Conservation (phyloP, 352 stramenopile species). For the Globisporangium heterothallicum region DNA sequence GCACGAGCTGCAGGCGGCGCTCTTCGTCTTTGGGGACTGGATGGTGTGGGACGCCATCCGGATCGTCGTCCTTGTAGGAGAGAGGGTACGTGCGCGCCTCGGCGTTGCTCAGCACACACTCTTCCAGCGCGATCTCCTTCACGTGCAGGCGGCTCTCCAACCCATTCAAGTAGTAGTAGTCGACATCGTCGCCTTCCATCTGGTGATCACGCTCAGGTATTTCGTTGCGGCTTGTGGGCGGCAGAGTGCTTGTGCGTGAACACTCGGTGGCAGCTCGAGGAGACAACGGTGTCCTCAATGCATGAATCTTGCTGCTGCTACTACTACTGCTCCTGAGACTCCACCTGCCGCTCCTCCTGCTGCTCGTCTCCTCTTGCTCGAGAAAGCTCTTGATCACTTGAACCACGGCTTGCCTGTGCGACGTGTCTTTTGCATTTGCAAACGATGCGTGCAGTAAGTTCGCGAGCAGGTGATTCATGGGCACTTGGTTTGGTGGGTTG, state of each 20-base stretch:
- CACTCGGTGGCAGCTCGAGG: not conserved
- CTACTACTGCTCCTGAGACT: not conserved
- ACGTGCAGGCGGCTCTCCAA: slow-evolving; percentile 9
- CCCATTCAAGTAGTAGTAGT: slow-evolving; percentile 7
- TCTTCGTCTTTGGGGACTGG: slow-evolving; percentile 30
- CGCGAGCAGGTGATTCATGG: not conserved
- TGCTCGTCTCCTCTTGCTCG: slow-evolving; percentile 22
- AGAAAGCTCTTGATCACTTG: slow-evolving; percentile 47
- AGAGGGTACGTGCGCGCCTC: slow-evolving; percentile 10
- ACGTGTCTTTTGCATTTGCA: slow-evolving; percentile 14
- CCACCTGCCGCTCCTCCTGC: not conserved
- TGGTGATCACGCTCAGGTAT: too few species aligned
- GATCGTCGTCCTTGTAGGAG: not conserved
- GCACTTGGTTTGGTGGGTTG: not conserved
- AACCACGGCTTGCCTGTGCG: slow-evolving; percentile 24
- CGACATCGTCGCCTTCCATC: not conserved
- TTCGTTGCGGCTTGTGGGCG: too few species aligned
- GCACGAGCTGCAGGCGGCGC: slow-evolving; percentile 21
- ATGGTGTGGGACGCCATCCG: slow-evolving; percentile 9
- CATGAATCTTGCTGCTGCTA: not conserved
- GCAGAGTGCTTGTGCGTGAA: too few species aligned
- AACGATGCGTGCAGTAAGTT: slow-evolving; percentile 27
- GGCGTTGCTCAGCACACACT: slow-evolving; percentile 6
- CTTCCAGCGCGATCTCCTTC: slow-evolving; percentile 5
- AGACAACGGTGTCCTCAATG: too few species aligned